A percentile compares a stretch with the other conserved stretches of the same genome.
Evolutionary conservation across 129 eudicot species (phyloP).

Genomic region (Artemisia annua): DNA sequence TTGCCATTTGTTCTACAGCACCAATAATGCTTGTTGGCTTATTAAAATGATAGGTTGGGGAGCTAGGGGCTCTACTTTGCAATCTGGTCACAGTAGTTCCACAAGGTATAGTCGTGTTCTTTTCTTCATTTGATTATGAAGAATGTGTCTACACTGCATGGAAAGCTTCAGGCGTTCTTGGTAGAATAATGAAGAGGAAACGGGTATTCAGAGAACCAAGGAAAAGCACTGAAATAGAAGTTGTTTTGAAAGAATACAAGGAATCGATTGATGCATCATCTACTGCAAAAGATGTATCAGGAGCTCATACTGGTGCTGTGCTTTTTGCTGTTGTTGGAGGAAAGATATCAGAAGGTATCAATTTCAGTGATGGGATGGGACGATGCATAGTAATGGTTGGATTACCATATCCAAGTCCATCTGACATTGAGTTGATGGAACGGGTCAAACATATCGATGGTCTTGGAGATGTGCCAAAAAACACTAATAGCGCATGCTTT

Average conservation of each 20-base stretch:
- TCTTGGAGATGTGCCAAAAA: slow-evolving; percentile 40
- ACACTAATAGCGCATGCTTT: slow-evolving; percentile 16
- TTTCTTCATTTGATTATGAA: slow-evolving; percentile 92
- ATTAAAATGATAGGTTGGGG: slow-evolving; percentile 64
- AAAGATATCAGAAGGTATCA: slow-evolving; percentile 97
- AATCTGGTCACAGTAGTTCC: slow-evolving; percentile 73
- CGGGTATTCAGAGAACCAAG: slow-evolving; percentile 85
- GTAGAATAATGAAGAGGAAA: slow-evolving; percentile 73
- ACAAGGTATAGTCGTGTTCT: slow-evolving; percentile 84
- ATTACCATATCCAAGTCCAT: slow-evolving; percentile 91
- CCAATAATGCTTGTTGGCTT: slow-evolving; percentile 19
- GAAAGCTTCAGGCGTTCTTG: slow-evolving; percentile 73
- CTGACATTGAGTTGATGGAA: slow-evolving; percentile 87
- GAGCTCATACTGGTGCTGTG: slow-evolving; percentile 58
- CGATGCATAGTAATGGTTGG: slow-evolving; percentile 99
- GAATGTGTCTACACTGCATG: slow-evolving; percentile 64
- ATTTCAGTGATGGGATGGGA: slow-evolving; percentile 94
- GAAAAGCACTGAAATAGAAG: slow-evolving; percentile 71
- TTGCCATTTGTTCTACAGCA: neutral
- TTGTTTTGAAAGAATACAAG: slow-evolving; percentile 74
- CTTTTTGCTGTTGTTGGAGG: slow-evolving; percentile 96
- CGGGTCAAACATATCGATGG: slow-evolving; percentile 89
- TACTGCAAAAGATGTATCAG: slow-evolving; percentile 4
- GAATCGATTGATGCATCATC: slow-evolving; percentile 58
- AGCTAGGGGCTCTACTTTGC: slow-evolving; percentile 81